Percentiles rank a stretch among this genome's conserved stretches.
phyloP scores from a whole-genome alignment of 2,329 filamentous ascomycete species.

The Macrophomina tecta region DNA sequence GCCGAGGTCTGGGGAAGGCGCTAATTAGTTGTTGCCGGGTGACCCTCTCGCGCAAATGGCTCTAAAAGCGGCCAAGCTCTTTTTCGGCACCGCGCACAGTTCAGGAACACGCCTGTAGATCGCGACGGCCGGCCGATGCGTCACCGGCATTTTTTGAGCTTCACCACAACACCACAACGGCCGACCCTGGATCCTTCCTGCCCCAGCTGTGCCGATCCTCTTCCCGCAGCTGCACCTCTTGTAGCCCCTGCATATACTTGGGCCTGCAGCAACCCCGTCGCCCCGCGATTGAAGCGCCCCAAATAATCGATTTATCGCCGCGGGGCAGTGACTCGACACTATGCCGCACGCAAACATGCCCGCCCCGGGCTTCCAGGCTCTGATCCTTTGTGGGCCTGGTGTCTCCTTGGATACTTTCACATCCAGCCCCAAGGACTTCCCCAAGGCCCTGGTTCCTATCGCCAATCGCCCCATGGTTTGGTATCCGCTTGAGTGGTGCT shows the following conservation, averaged over 20 bases:
- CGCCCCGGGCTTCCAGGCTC: conserved; percentile 77
- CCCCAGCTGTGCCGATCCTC: neutral
- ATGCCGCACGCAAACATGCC: conserved; percentile 83
- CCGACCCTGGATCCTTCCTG: neutral
- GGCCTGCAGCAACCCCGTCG: neutral
- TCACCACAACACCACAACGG: conserved; percentile 10
- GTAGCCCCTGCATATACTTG: neutral
- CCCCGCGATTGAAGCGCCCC: neutral
- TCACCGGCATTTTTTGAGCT: conserved; percentile 26
- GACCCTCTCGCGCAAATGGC: neutral
- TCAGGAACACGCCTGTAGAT: neutral
- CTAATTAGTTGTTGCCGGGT: conserved; percentile 4
- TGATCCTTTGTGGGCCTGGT: conserved; percentile 83
- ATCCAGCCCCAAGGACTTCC: conserved; percentile 77
- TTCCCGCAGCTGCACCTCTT: neutral
- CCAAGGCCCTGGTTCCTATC: conserved; percentile 81
- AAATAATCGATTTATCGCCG: neutral
- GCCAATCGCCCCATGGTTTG: conserved; percentile 89
- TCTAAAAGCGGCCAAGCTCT: conserved; percentile 12
- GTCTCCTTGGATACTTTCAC: conserved; percentile 84
- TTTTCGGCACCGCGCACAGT: neutral
- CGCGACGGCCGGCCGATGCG: conserved; percentile 16
- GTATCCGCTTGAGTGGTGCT: conserved; percentile 87
- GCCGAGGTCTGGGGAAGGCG: conserved; percentile 17
- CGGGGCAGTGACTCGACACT: conserved; percentile 14